phyloP scores from a whole-genome alignment of 495 filamentous ascomycete species.

The Penicillium parvum region DNA sequence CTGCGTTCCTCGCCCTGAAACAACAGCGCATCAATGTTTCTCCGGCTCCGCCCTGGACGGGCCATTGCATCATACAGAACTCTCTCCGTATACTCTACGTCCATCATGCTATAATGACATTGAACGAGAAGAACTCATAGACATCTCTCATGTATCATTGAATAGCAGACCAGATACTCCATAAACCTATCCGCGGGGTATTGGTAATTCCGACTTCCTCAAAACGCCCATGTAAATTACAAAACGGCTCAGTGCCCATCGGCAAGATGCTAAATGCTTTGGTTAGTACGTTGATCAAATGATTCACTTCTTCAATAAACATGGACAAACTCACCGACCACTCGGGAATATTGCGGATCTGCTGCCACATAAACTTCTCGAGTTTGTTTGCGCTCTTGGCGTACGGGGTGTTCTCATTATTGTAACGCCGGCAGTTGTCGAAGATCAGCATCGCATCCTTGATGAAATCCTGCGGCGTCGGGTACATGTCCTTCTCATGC shows the following conservation, averaged over 20 bases:
- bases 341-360: constrained; percentile 90
- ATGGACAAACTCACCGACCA: constrained; percentile 67
- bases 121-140: no score
- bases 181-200: constrained; percentile 25
- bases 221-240: constrained; percentile 24
- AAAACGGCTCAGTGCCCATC: constrained; percentile 44
- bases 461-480: constrained; percentile 88
- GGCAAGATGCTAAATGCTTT: constrained; percentile 41
- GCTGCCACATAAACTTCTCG: constrained; percentile 94
- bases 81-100: neutral
- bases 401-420: constrained; percentile 92
- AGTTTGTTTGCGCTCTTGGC: constrained; percentile 93
- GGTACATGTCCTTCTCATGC: constrained; percentile 89
- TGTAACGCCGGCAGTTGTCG: constrained; percentile 92
- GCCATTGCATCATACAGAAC: constrained; percentile 26
- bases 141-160: constrained; percentile 2
- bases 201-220: constrained; percentile 12
- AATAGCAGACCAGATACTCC: neutral
- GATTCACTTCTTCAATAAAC: neutral
- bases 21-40: constrained; percentile 16
- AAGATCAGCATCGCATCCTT: constrained; percentile 88
- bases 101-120: neutral
- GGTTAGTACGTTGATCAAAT: constrained; percentile 2
- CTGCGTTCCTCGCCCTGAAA: constrained; percentile 15
- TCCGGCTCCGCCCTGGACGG: constrained; percentile 15